These are phyloP conservation scores for Omphalotus guepiniiformis DNA, from an alignment of 768 basidiomycete genomes.

Conservation along the genomic window DNA sequence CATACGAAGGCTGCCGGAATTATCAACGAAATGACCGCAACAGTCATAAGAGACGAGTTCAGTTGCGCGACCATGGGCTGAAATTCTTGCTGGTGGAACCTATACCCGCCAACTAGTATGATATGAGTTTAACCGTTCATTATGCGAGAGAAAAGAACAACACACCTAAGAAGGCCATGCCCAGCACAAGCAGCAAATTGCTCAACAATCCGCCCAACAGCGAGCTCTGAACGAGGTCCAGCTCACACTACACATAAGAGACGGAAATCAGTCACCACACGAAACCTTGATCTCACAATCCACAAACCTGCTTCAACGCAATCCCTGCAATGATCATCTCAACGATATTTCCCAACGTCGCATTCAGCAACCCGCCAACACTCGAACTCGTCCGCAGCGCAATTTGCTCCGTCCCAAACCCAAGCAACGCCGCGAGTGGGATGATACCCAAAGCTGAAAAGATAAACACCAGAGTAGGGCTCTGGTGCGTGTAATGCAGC, in stretches of 20 bases:
- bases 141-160: conserved; percentile 46
- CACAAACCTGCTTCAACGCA: conserved; percentile 31
- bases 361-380: conserved; percentile 50
- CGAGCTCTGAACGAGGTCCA: conserved; percentile 49
- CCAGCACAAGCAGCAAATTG: conserved; percentile 80
- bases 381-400: conserved; percentile 44
- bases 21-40: conserved; percentile 66
- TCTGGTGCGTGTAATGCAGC: conserved; percentile 40
- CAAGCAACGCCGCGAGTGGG: conserved; percentile 47
- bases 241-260: conserved; percentile 39
- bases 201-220: conserved; percentile 49
- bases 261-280: neutral
- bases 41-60: conserved; percentile 62
- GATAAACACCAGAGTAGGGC: conserved; percentile 42
- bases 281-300: conserved; percentile 17
- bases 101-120: conserved; percentile 38
- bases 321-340: conserved; percentile 50
- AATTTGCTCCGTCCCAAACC: conserved; percentile 51
- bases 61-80: conserved; percentile 56
- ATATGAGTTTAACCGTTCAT: neutral
- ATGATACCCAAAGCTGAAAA: conserved; percentile 46
- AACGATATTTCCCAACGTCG: conserved; percentile 48
- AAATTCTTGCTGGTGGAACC: conserved; percentile 49
- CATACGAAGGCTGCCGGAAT: conserved; percentile 59
- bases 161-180: conserved; percentile 77